Percentiles rank a stretch among this genome's conserved stretches.
Conservation (phyloP, 2,329 filamentous ascomycete species). For the Cladosporium oxysporum region DNA sequence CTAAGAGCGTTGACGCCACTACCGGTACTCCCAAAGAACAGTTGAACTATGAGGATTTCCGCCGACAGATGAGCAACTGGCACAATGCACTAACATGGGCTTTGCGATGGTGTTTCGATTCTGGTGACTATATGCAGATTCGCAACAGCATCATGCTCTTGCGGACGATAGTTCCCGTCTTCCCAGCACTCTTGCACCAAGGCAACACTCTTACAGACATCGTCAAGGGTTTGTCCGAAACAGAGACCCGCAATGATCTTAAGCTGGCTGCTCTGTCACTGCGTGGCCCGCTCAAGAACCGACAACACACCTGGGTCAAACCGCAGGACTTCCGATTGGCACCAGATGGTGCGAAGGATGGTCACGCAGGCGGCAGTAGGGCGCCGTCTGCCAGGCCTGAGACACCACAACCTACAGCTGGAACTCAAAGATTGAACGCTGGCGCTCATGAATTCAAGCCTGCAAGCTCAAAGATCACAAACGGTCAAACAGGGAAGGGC, state of each 20-base stretch:
- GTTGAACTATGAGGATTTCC: slow-evolving; percentile 83
- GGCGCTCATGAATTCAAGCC: slow-evolving; percentile 68
- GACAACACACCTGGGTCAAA: slow-evolving; percentile 69
- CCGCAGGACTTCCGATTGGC: slow-evolving; percentile 66
- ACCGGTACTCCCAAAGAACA: slow-evolving; percentile 61
- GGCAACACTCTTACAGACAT: slow-evolving; percentile 67
- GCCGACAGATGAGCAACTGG: slow-evolving; percentile 84
- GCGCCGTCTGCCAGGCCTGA: slow-evolving; percentile 40
- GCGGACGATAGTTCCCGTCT: slow-evolving; percentile 76
- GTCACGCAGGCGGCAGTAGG: slow-evolving; percentile 29
- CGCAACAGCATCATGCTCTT: slow-evolving; percentile 91
- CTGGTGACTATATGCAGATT: slow-evolving; percentile 95
- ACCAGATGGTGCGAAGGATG: slow-evolving; percentile 32
- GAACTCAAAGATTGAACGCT: slow-evolving; percentile 50
- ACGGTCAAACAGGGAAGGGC: slow-evolving; percentile 47
- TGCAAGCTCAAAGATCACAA: slow-evolving; percentile 25
- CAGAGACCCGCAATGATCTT: slow-evolving; percentile 69
- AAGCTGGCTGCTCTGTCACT: slow-evolving; percentile 72
- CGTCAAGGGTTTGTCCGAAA: slow-evolving; percentile 63
- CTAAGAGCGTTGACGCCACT: slow-evolving; percentile 65
- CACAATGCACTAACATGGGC: slow-evolving; percentile 79
- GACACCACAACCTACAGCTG: slow-evolving; percentile 43
- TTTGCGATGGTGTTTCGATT: slow-evolving; percentile 77
- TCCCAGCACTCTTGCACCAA: slow-evolving; percentile 89
- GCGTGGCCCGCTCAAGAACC: slow-evolving; percentile 67